Evolutionary conservation across 805 yeast species (phyloP), one percentile per base, ranked within the genome.

Genomic region (Yarrowia sp.): DNA sequence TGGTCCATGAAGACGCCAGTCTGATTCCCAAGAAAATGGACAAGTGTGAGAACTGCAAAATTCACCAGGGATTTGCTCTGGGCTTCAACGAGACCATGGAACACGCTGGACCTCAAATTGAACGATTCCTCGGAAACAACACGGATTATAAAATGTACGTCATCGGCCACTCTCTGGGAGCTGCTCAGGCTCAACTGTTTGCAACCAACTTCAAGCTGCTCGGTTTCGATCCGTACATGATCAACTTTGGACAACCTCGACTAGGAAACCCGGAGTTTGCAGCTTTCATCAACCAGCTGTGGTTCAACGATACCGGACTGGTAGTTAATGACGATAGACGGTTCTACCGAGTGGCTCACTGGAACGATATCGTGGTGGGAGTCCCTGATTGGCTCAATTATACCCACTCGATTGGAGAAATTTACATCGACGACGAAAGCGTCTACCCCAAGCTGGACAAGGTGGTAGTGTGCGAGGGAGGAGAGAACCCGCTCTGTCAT

Each of bases 401-500:
- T 24, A 54, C 62, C 17, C 62, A 54, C 41, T 36, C 62, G 2
- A 38, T 36, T 11, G 62, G 62, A 26, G 62, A 54, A 12, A 26
- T 54, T 19, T 54, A 11, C 16, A 36, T 54, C 10, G 62, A 54
- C 17, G 41, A 17, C 2, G 28, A 19, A 9, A 24, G 19, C 17
- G 48, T 54, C 2, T 38, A 38, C 16, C 62, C 62, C 12, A 36
- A n/a, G 16, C 33, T 40, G 33, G 21, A 26, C 28, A 17, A 28
- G n/a, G 48, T 54, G 16, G 17, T 17, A 6, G 44, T 38, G 6
- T 54, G 62, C 10, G 48, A 65, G 11, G 68, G 66, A 21, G 40
- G 41, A 21, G 67, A 61, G 41, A 64, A 43, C 43, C 63, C 67
- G 35, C 33, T 67, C 30, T 65, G 48, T 21, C 58, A 51, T 10